These are phyloP conservation scores for Aspergillus biplanus DNA, from an alignment of 495 filamentous ascomycete genomes.

Conservation along the genomic window DNA sequence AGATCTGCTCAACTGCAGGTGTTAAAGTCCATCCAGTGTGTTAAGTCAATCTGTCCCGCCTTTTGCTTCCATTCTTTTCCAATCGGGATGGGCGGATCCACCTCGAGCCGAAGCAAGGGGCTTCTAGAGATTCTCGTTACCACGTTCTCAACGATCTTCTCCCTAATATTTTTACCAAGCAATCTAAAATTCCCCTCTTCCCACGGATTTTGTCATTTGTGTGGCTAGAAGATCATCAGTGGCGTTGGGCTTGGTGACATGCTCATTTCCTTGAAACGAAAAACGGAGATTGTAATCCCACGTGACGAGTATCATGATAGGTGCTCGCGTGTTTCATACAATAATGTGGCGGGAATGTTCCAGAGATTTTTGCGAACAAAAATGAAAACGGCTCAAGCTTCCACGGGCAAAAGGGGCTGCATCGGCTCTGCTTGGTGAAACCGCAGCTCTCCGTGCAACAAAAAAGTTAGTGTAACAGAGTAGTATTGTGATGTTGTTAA, in stretches of 20 bases:
- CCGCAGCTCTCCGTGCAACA: not conserved
- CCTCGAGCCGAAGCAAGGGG: conserved; percentile 15
- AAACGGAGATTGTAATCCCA: conserved; percentile 18
- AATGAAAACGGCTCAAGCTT: not conserved
- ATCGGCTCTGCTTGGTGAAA: not conserved
- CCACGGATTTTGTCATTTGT: not conserved
- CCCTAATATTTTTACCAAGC: not conserved
- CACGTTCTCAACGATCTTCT: conserved; percentile 6
- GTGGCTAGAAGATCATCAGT: not conserved
- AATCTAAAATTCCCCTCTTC: not conserved
- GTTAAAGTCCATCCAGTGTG: not conserved
- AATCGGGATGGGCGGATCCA: conserved; percentile 1
- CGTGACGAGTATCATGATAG: conserved; percentile 25
- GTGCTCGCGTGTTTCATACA: conserved; percentile 5
- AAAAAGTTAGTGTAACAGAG: not conserved
- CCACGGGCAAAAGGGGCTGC: conserved; percentile 1
- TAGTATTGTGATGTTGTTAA: not conserved
- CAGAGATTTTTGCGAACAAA: not conserved
- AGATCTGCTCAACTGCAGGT: not conserved
- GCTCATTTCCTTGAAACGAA: conserved; percentile 17
- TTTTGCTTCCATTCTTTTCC: not conserved
- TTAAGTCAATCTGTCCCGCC: not conserved
- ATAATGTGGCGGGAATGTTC: conserved; percentile 6
- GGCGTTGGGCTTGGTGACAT: not conserved
- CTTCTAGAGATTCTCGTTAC: not conserved